These are phyloP conservation scores for Panicum miliaceum DNA, from an alignment of 176 grass and related monocot genomes.

Conservation along the genomic window DNA sequence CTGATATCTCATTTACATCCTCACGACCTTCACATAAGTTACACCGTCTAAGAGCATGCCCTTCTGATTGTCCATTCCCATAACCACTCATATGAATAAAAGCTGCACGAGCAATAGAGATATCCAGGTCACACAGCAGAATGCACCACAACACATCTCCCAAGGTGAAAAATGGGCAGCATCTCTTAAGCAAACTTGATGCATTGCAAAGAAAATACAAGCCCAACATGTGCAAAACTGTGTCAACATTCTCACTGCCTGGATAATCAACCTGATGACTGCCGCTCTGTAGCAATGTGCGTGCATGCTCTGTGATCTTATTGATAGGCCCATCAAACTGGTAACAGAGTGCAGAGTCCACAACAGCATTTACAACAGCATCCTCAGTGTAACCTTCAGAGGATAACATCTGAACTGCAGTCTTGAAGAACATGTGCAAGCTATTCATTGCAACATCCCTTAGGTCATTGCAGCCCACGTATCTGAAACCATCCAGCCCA, in stretches of 20 bases:
- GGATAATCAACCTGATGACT: slow-evolving; percentile 21
- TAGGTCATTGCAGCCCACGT: slow-evolving; percentile 38
- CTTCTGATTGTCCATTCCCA: slow-evolving; percentile 37
- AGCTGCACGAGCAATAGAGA: slow-evolving; percentile 38
- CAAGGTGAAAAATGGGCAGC: slow-evolving; percentile 46
- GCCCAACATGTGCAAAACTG: slow-evolving; percentile 43
- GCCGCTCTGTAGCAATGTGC: slow-evolving; percentile 33
- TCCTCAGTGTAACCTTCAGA: slow-evolving; percentile 38
- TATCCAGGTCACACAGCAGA: slow-evolving; percentile 47
- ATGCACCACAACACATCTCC: slow-evolving; percentile 52
- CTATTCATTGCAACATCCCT: slow-evolving; percentile 43
- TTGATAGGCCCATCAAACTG: slow-evolving; percentile 46
- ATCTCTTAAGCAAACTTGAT: slow-evolving; percentile 41
- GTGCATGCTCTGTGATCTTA: slow-evolving; percentile 34
- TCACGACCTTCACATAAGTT: slow-evolving; percentile 1
- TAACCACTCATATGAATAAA: slow-evolving; percentile 5
- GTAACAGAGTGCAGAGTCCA: slow-evolving; percentile 38
- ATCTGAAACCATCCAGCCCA: slow-evolving; percentile 40
- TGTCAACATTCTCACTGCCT: slow-evolving; percentile 39
- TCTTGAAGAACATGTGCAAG: slow-evolving; percentile 47
- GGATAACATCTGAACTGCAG: slow-evolving; percentile 39
- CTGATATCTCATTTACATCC: slow-evolving; percentile 30
- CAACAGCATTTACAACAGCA: slow-evolving; percentile 41
- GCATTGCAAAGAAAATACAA: slow-evolving; percentile 36
- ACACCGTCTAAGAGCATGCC: background rate